Evolutionary conservation across 1,139 yeast genomes (phyloP), one percentile per base, ranked within the genome.

Genomic region (Hyphopichia khmerensis): DNA sequence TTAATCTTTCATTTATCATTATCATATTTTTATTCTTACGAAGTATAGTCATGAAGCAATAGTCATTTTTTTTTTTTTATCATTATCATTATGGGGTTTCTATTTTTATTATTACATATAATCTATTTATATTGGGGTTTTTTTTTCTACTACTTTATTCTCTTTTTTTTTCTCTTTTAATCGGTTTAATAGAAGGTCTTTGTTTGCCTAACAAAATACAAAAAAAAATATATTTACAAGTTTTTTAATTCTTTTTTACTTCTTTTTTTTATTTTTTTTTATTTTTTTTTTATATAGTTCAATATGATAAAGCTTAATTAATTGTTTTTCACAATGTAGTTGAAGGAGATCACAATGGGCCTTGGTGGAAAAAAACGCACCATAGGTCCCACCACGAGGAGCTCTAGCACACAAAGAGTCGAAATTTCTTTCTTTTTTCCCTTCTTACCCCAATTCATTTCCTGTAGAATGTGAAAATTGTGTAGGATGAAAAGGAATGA

Each of bases 101-200:
- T 21, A 21, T 19, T 34, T 34, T 34, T 21, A 34, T 34, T 19
- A 21, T 14, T 16, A 13, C 10, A n/a, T n/a, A n/a, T n/a, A n/a
- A n/a, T n/a, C n/a, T n/a, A n/a, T n/a, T 33, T 31, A 31, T 14
- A 31, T 15, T 14, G 17, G 18, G 18, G 17, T 32, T 32, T n/a
- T 32, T 26, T 26, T 26, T 26, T 8, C 10, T 26, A 26, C n/a
- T 26, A 26, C 24, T 21, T 6, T 8, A 6, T 6, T 8, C 8
- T 7, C 29, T 13, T 18, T 13, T 18, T 16, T 17, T 7, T 13
- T 13, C 11, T 13, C 11, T 16, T 17, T 16, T 32, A 17, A 17
- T 16, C 34, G 34, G 34, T 32, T 32, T 32, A 32, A 32, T 32
- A 32, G 23, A 32, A 17, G 34, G 34, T 32, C 15, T 32, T 32